Conservation (phyloP, 257 asterid species). For the Craterostigma plantagineum region DNA sequence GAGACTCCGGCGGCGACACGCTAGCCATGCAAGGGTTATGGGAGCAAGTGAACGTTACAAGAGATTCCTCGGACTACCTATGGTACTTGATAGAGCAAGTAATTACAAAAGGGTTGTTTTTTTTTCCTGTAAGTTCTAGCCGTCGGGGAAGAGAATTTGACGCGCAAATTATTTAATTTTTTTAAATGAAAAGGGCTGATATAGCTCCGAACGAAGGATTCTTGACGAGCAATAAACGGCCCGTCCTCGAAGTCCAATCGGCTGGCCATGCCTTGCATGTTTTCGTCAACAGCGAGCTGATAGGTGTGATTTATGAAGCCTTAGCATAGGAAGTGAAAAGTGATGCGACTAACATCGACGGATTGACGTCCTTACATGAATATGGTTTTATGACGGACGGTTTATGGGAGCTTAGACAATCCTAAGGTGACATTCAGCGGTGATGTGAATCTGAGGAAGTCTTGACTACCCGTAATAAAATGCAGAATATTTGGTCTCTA, state of each 20-base stretch:
- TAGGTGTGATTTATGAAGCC: conserved; percentile 27
- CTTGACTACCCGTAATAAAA: not conserved
- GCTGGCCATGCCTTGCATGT: conserved; percentile 88
- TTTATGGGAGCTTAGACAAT: conserved; percentile 40
- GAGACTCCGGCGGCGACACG: conserved; percentile 43
- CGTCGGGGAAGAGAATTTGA: not conserved
- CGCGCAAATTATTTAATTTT: not conserved
- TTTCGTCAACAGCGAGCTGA: conserved; percentile 44
- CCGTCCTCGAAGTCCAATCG: conserved; percentile 57
- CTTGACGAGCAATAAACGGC: conserved; percentile 33
- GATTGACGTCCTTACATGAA: not conserved
- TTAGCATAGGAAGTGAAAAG: too few species aligned
- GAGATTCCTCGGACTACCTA: conserved; percentile 72
- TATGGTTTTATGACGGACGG: conserved; percentile 13
- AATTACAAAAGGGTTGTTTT: not conserved
- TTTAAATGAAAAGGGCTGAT: conserved; percentile 29
- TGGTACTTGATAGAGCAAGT: conserved; percentile 90
- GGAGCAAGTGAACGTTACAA: conserved; percentile 66
- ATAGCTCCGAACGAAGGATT: conserved; percentile 58
- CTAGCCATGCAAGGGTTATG: conserved; percentile 30
- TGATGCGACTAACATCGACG: not conserved
- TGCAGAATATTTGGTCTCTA: not conserved
- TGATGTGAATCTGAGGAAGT: conserved; percentile 35
- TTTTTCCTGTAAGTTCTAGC: conserved; percentile 1
- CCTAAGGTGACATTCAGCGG: conserved; percentile 40